Evolutionary conservation across 1,284 basidiomycete species (phyloP).

Genomic region (Sparassis latifolia): DNA sequence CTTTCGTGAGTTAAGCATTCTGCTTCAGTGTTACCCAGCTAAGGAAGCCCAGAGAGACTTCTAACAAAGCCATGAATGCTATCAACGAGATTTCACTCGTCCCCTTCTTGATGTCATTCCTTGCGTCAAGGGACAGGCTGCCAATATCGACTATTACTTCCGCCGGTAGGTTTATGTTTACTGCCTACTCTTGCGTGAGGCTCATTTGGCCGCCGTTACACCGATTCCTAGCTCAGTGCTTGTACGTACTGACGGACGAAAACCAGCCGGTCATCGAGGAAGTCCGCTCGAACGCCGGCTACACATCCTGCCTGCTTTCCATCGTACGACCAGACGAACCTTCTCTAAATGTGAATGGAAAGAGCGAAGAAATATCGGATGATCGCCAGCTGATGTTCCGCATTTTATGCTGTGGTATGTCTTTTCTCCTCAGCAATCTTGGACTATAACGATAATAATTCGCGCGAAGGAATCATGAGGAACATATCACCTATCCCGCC

Average conservation of each 20-base stretch:
- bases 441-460: too few relatives aligned
- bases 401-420: conserved; percentile 67
- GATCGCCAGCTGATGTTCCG: conserved; percentile 50
- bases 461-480: conserved; percentile 46
- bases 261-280: conserved; percentile 65
- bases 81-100: conserved; percentile 75
- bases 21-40: conserved; percentile 15
- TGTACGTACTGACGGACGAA: conserved; percentile 88
- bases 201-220: background rate
- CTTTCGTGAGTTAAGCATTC: conserved; percentile 60
- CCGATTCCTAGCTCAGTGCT: conserved; percentile 68
- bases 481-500: conserved; percentile 72
- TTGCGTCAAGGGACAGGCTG: conserved; percentile 61
- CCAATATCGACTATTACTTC: conserved; percentile 67
- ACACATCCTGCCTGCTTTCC: conserved; percentile 66
- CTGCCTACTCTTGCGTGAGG: background rate
- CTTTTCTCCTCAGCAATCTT: background rate
- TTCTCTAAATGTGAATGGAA: conserved; percentile 31
- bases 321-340: conserved; percentile 44
- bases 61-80: conserved; percentile 82
- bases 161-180: conserved; percentile 48
- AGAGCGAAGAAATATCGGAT: conserved; percentile 38
- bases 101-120: conserved; percentile 81
- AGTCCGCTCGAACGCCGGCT: conserved; percentile 54
- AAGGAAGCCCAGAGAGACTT: conserved; percentile 69